Base-by-base conservation (phyloP, 352 stramenopile species). In the Thalassiosira ordinaria region DNA sequence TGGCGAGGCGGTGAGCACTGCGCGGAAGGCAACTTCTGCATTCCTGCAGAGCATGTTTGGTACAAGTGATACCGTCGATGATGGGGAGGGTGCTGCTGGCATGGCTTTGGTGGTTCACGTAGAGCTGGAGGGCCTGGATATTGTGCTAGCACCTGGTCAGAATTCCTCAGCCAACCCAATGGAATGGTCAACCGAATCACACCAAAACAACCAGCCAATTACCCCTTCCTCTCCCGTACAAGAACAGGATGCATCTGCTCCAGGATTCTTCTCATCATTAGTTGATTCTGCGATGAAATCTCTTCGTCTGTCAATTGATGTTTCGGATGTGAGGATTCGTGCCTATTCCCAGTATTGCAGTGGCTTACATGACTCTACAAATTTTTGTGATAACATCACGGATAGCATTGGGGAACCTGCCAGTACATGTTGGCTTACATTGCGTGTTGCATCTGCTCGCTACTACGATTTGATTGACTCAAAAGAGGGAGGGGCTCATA, bases 81-180 rank as follows among this genome's bases (percentile, higher is more conserved):
- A 59, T 24, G 31, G 37, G 24, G 74, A 64, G 51, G 41, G 56
- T 51, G 63, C 35, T 61, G 31, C 33, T 59, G 73, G 77, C 13
- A 72, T 91, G 31, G 73, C 80, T 6, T 67, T 94, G 11, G 27
- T 85, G 13, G 87, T 76, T 16, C 70, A 89, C 56, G 63, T 92
- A 8, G 66, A 87, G 33, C 51, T 94, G 46, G 74, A 90, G 64
- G 89, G 87, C 16, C 26, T 94, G 13, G 53, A 76, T 18, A 33
- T 94, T n/a, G 77, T 88, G 22, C 2, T 94, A 3, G 77, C 77
- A 61, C 79, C 85, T 24, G 24, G 56, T 26, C 29, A 59, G 77
- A 60, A 63, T 55, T 35, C 20, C 27, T 53, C 49, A 44, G 16
- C 53, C 18, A 20, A 3, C 52, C 13, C 0, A 26, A 66, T 16